phyloP scores from a whole-genome alignment of 2,329 filamentous ascomycete genomes.

The Zarea fungicola region DNA sequence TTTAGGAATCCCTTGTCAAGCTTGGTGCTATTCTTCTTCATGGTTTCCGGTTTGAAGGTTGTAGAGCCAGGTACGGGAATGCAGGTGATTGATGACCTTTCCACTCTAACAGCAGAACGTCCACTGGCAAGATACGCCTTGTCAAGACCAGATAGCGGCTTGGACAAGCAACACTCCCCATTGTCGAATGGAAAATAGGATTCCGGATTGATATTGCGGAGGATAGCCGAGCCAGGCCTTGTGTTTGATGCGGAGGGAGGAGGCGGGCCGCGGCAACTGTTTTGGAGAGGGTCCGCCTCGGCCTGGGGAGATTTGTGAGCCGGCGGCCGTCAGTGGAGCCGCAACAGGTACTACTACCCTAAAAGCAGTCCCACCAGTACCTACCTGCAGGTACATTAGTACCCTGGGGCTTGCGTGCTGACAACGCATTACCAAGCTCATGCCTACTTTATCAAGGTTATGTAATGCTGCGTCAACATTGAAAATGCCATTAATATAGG shows the following conservation, averaged over 20 bases:
- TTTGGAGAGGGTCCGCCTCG: slow-evolving; percentile 3
- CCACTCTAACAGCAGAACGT: too few relatives aligned
- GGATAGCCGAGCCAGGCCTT: background rate
- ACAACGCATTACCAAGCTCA: slow-evolving; percentile 8
- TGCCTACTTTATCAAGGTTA: too few relatives aligned
- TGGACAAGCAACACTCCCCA: too few relatives aligned
- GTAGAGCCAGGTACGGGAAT: too few relatives aligned
- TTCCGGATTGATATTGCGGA: background rate
- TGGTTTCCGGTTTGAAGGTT: too few relatives aligned
- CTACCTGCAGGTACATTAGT: background rate
- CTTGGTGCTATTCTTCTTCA: too few relatives aligned
- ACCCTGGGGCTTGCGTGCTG: background rate
- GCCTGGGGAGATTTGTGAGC: background rate
- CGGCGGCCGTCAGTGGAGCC: background rate
- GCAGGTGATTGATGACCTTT: too few relatives aligned
- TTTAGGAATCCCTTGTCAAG: too few relatives aligned
- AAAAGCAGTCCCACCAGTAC: too few relatives aligned
- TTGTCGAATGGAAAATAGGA: background rate
- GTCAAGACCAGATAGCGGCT: too few relatives aligned
- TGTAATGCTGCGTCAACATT: background rate
- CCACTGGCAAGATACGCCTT: too few relatives aligned
- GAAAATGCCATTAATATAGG: background rate
- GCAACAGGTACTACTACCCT: too few relatives aligned
- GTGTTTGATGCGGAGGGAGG: background rate
- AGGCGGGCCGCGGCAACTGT: slow-evolving; percentile 10